phyloP scores from a whole-genome alignment of 371 early-diverging fungal species.

The Rhizopus microsporus region DNA sequence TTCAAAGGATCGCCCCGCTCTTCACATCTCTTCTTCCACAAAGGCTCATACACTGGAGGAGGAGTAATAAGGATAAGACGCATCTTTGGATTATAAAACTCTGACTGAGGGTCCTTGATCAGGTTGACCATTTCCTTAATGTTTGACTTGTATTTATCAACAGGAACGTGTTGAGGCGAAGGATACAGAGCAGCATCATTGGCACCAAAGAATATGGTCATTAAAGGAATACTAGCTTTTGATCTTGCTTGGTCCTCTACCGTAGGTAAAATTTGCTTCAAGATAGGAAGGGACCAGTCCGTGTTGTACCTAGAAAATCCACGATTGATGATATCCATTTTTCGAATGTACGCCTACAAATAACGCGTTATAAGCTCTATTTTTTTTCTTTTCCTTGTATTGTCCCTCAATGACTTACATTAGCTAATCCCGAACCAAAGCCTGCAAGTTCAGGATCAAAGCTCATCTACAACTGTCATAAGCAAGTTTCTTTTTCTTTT shows the following conservation, averaged over 20 bases:
- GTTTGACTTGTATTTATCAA: slow-evolving; percentile 63
- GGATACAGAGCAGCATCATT: slow-evolving; percentile 75
- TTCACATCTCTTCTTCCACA: slow-evolving; percentile 50
- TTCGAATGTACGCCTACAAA: slow-evolving; percentile 64
- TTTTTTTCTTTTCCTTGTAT: background rate
- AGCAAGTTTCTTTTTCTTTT: background rate
- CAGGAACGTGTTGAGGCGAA: slow-evolving; percentile 64
- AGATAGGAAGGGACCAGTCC: slow-evolving; percentile 63
- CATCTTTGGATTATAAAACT: slow-evolving; percentile 56
- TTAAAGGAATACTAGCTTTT: slow-evolving; percentile 49
- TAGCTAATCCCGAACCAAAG: slow-evolving; percentile 69
- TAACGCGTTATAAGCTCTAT: background rate
- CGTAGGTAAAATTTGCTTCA: slow-evolving; percentile 59
- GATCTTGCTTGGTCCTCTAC: slow-evolving; percentile 29
- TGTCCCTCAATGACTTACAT: slow-evolving; percentile 29
- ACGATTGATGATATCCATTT: slow-evolving; percentile 76
- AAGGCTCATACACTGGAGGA: slow-evolving; percentile 66
- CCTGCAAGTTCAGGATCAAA: slow-evolving; percentile 65
- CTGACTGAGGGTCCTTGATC: slow-evolving; percentile 53
- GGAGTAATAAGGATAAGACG: slow-evolving; percentile 75
- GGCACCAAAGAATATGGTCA: slow-evolving; percentile 82
- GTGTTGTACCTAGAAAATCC: slow-evolving; percentile 84
- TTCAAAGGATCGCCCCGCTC: slow-evolving; percentile 42
- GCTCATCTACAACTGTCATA: slow-evolving; percentile 44
- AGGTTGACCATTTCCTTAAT: slow-evolving; percentile 54